Evolutionary conservation across 192 early-diverging fungal species (phyloP), one percentile per base, ranked within the genome.

Genomic region (Phlyctochytrium arcticum): DNA sequence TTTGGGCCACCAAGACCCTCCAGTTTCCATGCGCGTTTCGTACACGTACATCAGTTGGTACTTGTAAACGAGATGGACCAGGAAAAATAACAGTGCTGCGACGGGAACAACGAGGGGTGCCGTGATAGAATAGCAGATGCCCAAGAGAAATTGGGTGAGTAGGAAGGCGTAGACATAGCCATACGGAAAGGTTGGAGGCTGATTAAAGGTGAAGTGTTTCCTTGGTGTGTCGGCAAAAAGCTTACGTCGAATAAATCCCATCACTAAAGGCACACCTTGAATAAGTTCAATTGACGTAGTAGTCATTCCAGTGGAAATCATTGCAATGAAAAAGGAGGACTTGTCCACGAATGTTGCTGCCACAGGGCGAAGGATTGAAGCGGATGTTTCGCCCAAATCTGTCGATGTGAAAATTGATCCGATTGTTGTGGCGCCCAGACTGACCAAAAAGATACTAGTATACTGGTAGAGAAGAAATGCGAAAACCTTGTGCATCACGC

Each of bases 11-110:
- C 77, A 79, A 2, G 46, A 31, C 15, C 80, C 80, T 24, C 72
- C 62, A 1, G 68, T 68, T 49, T 81, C 80, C 15, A 60, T 34
- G 47, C 65, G 64, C 36, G 72, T 75, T 50, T 79, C 77, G 44
- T 75, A 75, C 9, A 81, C 76, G 44, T 79, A 81, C 34, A 64
- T n/a, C 17, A 79, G 48, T 53, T 80, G 74, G 67, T 80, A 80
- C 59, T 78, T 75, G 67, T 73, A 72, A 10, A 74, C 67, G 15
- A 80, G 26, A 37, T 71, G 75, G 5, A 56, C 70, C 30, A 75
- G 27, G 3, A 65, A 53, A 54, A 77, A 80, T 34, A 67, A 62
- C 32, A 77, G 23, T 1, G 68, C 46, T 4, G 63, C 31, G 30
- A 79, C 71, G 0, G 67, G 75, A 3, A 77, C 19, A 42, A 80